Evolutionary conservation across 805 yeast species (phyloP).

Genomic region (Kuraishia cidri): DNA sequence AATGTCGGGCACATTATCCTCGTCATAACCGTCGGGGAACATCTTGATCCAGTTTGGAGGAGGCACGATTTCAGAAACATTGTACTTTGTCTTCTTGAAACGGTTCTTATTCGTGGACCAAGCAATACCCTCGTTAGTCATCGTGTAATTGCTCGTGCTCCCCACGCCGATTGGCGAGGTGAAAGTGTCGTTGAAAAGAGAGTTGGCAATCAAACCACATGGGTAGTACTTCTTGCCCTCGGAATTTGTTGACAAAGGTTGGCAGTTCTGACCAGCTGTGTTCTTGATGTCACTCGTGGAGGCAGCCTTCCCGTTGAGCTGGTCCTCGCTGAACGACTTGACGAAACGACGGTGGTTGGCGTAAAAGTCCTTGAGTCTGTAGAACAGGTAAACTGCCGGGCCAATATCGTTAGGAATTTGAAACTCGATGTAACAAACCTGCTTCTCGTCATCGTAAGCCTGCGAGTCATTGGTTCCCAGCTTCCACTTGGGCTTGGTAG

Average conservation of each 20-base stretch:
- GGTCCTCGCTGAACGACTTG: slow-evolving; percentile 74
- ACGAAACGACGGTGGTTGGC: slow-evolving; percentile 95
- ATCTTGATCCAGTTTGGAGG: slow-evolving; percentile 76
- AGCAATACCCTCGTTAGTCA: slow-evolving; percentile 51
- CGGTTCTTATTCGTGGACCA: slow-evolving; percentile 64
- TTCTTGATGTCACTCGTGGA: slow-evolving; percentile 39
- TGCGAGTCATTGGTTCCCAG: slow-evolving; percentile 29
- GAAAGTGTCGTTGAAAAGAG: slow-evolving; percentile 72
- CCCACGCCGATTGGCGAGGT: slow-evolving; percentile 36
- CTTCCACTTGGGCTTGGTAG: slow-evolving; percentile 59
- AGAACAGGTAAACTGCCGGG: slow-evolving; percentile 70
- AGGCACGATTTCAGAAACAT: slow-evolving; percentile 55
- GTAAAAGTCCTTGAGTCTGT: slow-evolving; percentile 76
- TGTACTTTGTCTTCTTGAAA: slow-evolving; percentile 56
- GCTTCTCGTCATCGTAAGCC: slow-evolving; percentile 31
- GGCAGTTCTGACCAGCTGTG: slow-evolving; percentile 49
- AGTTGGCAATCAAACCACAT: slow-evolving; percentile 78
- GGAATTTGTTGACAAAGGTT: slow-evolving; percentile 45
- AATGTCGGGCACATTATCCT: slow-evolving; percentile 60
- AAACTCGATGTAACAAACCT: slow-evolving; percentile 66
- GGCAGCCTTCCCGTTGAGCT: slow-evolving; percentile 70
- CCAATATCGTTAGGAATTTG: slow-evolving; percentile 64
- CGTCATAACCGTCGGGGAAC: slow-evolving; percentile 70
- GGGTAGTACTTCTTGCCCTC: slow-evolving; percentile 58
- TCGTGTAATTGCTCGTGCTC: slow-evolving; percentile 31